Percentiles rank a stretch among this genome's conserved stretches.
Evolutionary conservation across 345 rosid genomes (phyloP).

Genomic region (Streptanthus diversifolius): DNA sequence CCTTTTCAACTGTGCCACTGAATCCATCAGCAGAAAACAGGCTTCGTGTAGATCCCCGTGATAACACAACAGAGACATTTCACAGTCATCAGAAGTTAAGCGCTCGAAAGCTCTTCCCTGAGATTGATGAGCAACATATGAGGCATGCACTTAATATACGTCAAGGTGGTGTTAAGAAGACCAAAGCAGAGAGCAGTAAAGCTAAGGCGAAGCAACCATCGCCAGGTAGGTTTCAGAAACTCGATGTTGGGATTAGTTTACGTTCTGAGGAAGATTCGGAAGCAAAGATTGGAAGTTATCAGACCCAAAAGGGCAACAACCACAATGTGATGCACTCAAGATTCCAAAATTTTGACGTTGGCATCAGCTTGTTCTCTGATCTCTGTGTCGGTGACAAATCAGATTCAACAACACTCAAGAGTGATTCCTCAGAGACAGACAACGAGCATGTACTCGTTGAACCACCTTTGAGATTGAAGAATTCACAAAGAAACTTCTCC

Average conservation of each 20-base stretch:
- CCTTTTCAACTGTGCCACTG: conserved; percentile 42
- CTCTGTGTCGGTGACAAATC: conserved; percentile 45
- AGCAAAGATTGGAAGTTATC: conserved; percentile 41
- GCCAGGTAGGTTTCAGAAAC: conserved; percentile 51
- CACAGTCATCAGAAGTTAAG: conserved; percentile 52
- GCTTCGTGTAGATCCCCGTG: conserved; percentile 26
- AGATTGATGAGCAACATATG: conserved; percentile 74
- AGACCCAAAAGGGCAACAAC: conserved; percentile 40
- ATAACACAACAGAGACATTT: conserved; percentile 42
- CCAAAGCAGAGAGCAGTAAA: conserved; percentile 55
- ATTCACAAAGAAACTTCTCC: conserved; percentile 43
- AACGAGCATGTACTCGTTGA: conserved; percentile 44
- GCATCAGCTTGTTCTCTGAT: conserved; percentile 45
- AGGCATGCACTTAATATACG: conserved; percentile 71
- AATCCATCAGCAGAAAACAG: conserved; percentile 46
- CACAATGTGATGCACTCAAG: conserved; percentile 36
- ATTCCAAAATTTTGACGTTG: conserved; percentile 48
- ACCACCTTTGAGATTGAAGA: conserved; percentile 52
- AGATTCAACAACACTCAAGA: conserved; percentile 54
- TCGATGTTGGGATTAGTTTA: conserved; percentile 46
- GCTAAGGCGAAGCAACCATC: conserved; percentile 59
- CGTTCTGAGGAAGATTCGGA: conserved; percentile 43
- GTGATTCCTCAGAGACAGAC: conserved; percentile 73
- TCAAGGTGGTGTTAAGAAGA: conserved; percentile 73
- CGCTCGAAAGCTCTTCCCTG: conserved; percentile 51